Evolutionary conservation across 1,139 yeast species (phyloP).

Genomic region (Sugiyamaella japonica): DNA sequence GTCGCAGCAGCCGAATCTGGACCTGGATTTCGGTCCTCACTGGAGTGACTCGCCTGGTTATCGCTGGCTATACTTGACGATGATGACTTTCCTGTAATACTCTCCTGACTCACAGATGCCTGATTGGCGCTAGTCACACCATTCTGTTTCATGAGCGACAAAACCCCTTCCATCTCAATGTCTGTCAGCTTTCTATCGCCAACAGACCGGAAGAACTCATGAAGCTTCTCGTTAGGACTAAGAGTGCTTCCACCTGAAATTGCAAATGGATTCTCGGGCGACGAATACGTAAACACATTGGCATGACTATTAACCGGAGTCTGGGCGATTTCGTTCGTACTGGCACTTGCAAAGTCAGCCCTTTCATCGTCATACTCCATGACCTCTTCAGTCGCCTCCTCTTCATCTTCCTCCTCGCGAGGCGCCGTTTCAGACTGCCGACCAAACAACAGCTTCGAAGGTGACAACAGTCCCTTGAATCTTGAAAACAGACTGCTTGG

Average conservation of each 20-base stretch:
- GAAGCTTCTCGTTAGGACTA: constrained; percentile 59
- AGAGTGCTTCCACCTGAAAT: constrained; percentile 11
- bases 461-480: constrained; percentile 27
- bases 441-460: constrained; percentile 19
- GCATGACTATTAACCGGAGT: not conserved
- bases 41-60: too few relatives aligned
- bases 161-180: constrained; percentile 81
- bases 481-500: constrained; percentile 25
- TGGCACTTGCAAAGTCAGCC: not conserved
- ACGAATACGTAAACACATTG: constrained; percentile 23
- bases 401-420: not conserved
- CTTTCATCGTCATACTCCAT: constrained; percentile 6
- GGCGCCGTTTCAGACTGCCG: not conserved
- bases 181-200: constrained; percentile 76
- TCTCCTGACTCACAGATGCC: not conserved
- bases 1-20: not conserved
- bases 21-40: too few relatives aligned
- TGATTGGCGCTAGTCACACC: constrained; percentile 3
- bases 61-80: too few relatives aligned
- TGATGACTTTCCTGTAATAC: too few relatives aligned
- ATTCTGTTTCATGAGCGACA: constrained; percentile 48
- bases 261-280: constrained; percentile 19
- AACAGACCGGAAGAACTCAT: constrained; percentile 69
- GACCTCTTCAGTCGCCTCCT: not conserved
- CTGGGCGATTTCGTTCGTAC: not conserved